Evolutionary conservation across 176 grass and related monocot genomes (phyloP).

Genomic region (Alopecurus myosuroides): DNA sequence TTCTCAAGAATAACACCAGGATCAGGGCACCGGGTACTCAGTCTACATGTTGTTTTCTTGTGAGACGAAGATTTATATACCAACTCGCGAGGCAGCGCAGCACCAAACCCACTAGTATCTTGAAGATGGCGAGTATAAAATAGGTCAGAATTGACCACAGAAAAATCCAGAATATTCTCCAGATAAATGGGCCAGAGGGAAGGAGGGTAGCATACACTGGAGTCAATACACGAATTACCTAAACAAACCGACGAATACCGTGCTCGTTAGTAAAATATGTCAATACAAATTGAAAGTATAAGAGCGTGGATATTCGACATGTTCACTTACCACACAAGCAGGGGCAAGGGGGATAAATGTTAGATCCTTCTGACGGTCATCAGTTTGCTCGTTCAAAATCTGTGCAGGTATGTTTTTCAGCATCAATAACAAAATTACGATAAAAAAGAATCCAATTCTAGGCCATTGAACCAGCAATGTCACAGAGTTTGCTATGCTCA

Average conservation of each 20-base stretch:
- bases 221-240: constrained; percentile 89
- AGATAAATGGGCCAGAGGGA: constrained; percentile 60
- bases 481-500: not conserved
- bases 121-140: constrained; percentile 84
- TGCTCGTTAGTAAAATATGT: not conserved
- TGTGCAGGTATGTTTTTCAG: constrained; percentile 29
- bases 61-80: constrained; percentile 77
- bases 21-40: constrained; percentile 21
- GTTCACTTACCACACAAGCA: constrained; percentile 71
- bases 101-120: constrained; percentile 74
- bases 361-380: constrained; percentile 83
- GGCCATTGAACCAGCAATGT: not conserved
- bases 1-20: constrained; percentile 9
- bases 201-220: constrained; percentile 86
- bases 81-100: constrained; percentile 71
- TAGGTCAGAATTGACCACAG: constrained; percentile 85
- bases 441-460: not conserved
- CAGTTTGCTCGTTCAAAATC: constrained; percentile 88
- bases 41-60: constrained; percentile 86
- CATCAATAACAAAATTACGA: not conserved
- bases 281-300: constrained; percentile 1
- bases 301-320: not conserved
- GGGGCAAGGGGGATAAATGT: constrained; percentile 96
- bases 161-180: constrained; percentile 79
- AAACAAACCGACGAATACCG: constrained; percentile 19